Evolutionary conservation across 306 rosid species (phyloP), one percentile per base, ranked within the genome.

Genomic region (Albizia julibrissin): DNA sequence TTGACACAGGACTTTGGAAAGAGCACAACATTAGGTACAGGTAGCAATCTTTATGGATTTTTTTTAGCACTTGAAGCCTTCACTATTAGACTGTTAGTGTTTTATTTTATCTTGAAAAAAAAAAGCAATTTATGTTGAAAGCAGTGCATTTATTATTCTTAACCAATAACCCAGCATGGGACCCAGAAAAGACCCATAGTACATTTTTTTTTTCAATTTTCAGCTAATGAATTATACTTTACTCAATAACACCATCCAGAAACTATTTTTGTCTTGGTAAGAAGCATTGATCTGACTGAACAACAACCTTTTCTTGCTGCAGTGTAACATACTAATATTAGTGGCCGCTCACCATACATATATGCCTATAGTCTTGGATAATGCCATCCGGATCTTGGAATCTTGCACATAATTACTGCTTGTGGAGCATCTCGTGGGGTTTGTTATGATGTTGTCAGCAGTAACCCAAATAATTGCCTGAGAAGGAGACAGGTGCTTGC

Each of bases 1-100:
- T 82, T 47, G 85, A 74, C 79, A 79, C 80, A 73, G 76, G 84
- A 84, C 85, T 67, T 73, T 74, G 85, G 87, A 85, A 85, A 80
- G 76, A 82, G 81, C 85, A 82, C 54, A 68, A 80, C 81, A 66
- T 65, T 72, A 72, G 78, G 79, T 72, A 37, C 90, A 85, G 88
- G 90, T 87, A 84, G 62, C 61, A 49, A 77, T 80, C 80, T 56
- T 76, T 75, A 44, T 46, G 59, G 13, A 18, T 43, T 43, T 42
- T 70, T 42, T 70, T 22, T 27, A 62, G 37, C 31, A 43, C 37
- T 26, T 68, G 42, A 68, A 68, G 18, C 16, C 27, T 47, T 2
- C 71, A 8, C 71, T 24, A 66, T 8, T 34, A 67, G 14, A 21
- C 26, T 37, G 8, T 37, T 34, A 34, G 3, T 68, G 26, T 65